phyloP scores from a whole-genome alignment of 2,329 filamentous ascomycete species.

The Ophiostoma angusticollis region DNA sequence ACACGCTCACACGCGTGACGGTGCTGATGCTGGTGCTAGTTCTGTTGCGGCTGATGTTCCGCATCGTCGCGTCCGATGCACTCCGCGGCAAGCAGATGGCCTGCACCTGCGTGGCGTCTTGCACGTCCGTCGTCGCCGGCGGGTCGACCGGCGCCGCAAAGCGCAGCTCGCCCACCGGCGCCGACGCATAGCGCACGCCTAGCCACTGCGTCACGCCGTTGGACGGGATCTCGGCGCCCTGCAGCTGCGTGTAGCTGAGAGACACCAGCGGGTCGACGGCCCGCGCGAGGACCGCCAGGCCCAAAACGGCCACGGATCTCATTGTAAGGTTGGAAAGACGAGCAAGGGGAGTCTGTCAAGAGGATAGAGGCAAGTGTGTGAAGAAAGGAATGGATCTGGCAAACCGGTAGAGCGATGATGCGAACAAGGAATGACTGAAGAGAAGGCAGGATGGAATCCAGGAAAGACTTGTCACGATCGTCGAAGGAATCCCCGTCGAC shows the following conservation, averaged over 20 bases:
- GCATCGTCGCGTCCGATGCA: slow-evolving; percentile 12
- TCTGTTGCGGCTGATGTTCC: too few species aligned
- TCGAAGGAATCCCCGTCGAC: not conserved
- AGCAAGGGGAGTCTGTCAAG: not conserved
- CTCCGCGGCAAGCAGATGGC: slow-evolving; percentile 20
- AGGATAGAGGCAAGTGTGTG: not conserved
- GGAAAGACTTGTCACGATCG: not conserved
- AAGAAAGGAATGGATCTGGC: not conserved
- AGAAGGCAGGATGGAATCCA: not conserved
- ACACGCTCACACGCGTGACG: slow-evolving; percentile 23
- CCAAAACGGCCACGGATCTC: not conserved
- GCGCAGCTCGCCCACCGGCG: slow-evolving; percentile 51
- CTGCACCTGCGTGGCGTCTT: slow-evolving; percentile 34
- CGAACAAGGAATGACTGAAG: slow-evolving; percentile 4
- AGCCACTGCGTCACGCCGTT: slow-evolving; percentile 59
- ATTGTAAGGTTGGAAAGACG: too few species aligned
- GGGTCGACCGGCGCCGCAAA: slow-evolving; percentile 59
- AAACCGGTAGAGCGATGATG: not conserved
- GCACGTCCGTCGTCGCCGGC: slow-evolving; percentile 26
- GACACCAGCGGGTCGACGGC: slow-evolving; percentile 33
- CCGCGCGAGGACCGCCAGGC: slow-evolving; percentile 3
- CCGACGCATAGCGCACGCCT: slow-evolving; percentile 60
- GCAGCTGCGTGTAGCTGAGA: slow-evolving; percentile 54
- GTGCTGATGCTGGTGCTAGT: too few species aligned
- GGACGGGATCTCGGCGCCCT: slow-evolving; percentile 35